Percentiles rank a stretch among this genome's conserved stretches.
phyloP scores from a whole-genome alignment of 352 stramenopile species.

The Stramenopiles sp. region DNA sequence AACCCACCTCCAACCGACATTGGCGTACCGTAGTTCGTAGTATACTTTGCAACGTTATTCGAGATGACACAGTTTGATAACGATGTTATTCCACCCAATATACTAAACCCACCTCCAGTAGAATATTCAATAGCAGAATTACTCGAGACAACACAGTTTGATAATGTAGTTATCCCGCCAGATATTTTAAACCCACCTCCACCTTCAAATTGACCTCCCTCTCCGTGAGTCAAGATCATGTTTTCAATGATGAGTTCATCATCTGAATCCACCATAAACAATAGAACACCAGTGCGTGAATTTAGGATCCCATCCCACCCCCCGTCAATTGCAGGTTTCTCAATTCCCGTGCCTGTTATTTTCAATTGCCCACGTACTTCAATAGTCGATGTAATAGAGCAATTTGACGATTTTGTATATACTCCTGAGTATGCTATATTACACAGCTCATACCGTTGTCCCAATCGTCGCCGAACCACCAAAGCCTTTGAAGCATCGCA shows the following conservation, averaged over 20 bases:
- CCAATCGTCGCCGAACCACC: neutral
- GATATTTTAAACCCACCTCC: neutral
- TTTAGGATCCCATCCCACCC: neutral
- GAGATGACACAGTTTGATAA: neutral
- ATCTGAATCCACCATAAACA: neutral
- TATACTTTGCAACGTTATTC: neutral
- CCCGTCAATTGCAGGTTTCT: constrained; percentile 2
- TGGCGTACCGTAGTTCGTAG: too few species aligned
- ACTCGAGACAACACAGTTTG: neutral
- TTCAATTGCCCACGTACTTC: neutral
- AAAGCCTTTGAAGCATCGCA: neutral
- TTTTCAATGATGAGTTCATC: constrained; percentile 10
- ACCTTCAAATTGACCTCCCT: neutral
- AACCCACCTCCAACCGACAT: neutral
- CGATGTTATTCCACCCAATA: neutral
- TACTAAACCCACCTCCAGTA: neutral
- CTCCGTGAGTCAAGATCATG: neutral
- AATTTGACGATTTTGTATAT: constrained; percentile 9
- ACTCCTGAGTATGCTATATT: neutral
- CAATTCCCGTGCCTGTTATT: neutral
- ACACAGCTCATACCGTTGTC: neutral
- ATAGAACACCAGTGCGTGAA: neutral
- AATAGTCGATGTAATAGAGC: constrained; percentile 1
- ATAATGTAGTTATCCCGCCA: neutral
- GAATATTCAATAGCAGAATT: neutral